Evolutionary conservation across 2,329 filamentous ascomycete genomes (phyloP).

Genomic region (Fusarium incarnatum): DNA sequence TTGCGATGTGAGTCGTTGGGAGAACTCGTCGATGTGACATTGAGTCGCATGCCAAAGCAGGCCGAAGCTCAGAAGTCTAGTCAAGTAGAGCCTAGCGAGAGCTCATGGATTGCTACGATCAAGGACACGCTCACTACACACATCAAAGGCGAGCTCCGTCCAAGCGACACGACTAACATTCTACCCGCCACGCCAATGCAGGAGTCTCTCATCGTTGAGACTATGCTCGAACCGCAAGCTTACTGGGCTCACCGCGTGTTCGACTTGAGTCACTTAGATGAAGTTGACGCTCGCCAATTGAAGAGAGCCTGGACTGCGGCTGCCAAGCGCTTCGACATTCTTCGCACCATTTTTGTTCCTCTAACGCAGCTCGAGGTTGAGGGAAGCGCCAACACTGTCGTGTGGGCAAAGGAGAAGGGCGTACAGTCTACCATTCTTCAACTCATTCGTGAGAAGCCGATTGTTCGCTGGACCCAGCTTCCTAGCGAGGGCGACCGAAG

Average conservation of each 20-base stretch:
- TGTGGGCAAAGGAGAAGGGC: conserved; percentile 6
- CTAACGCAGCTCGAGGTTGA: conserved; percentile 2
- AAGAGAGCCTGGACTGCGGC: conserved; percentile 16
- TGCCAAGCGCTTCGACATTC: conserved; percentile 19
- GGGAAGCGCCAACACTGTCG: background rate
- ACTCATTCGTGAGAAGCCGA: background rate
- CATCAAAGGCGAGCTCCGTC: background rate
- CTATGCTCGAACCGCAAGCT: conserved; percentile 23
- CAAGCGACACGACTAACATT: conserved; percentile 1
- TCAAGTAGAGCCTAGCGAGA: rapidly evolving
- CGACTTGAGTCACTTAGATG: conserved; percentile 7
- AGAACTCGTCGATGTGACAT: conserved; percentile 6
- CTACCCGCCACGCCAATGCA: conserved; percentile 22
- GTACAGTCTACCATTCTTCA: conserved; percentile 15
- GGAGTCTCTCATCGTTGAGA: conserved; percentile 26
- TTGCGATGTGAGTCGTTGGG: conserved; percentile 18
- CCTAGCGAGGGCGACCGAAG: background rate
- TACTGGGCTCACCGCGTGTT: conserved; percentile 32
- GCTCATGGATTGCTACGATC: conserved; percentile 1
- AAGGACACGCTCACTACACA: background rate
- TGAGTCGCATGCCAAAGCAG: background rate
- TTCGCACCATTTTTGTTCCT: conserved; percentile 16
- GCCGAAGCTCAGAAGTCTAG: rapidly evolving
- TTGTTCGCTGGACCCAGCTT: conserved; percentile 1
- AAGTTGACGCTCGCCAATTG: conserved; percentile 3